phyloP scores from a whole-genome alignment of 1,284 basidiomycete species.

The Irpex lacteus region DNA sequence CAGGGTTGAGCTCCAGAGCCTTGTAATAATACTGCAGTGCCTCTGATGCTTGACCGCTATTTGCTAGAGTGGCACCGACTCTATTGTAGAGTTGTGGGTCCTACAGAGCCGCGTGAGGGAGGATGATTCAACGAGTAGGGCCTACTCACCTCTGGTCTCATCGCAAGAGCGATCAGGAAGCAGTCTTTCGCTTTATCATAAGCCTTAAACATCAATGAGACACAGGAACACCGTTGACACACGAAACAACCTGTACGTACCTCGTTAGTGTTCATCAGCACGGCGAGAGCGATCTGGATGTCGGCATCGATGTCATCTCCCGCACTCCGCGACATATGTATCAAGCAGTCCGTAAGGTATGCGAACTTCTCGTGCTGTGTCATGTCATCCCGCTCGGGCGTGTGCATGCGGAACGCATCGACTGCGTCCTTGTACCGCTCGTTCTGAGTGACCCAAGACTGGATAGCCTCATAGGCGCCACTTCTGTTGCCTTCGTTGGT shows the following conservation, averaged over 20 bases:
- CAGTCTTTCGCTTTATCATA: conserved; percentile 93
- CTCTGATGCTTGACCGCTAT: conserved; percentile 80
- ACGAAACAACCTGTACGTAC: conserved; percentile 35
- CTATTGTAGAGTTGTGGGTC: conserved; percentile 97
- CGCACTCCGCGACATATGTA: conserved; percentile 60
- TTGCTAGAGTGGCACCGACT: conserved; percentile 94
- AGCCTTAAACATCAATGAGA: conserved; percentile 48
- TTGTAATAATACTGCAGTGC: conserved; percentile 89
- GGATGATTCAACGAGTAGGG: neutral
- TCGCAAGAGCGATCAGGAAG: conserved; percentile 85
- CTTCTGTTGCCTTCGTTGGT: conserved; percentile 87
- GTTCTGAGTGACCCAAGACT: conserved; percentile 76
- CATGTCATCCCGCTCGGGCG: conserved; percentile 30
- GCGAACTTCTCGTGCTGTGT: conserved; percentile 43
- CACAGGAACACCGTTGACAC: neutral
- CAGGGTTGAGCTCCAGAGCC: conserved; percentile 88
- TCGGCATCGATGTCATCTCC: conserved; percentile 82
- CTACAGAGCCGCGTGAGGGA: conserved; percentile 34
- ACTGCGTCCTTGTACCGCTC: conserved; percentile 53
- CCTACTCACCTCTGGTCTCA: conserved; percentile 75
- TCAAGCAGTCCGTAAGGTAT: conserved; percentile 58
- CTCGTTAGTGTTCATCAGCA: conserved; percentile 91
- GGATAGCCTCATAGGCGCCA: conserved; percentile 77
- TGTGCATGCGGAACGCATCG: conserved; percentile 34
- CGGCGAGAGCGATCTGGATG: conserved; percentile 92